phyloP scores from a whole-genome alignment of 108 stramenopile species.

The Cylindrotheca fusiformis region DNA sequence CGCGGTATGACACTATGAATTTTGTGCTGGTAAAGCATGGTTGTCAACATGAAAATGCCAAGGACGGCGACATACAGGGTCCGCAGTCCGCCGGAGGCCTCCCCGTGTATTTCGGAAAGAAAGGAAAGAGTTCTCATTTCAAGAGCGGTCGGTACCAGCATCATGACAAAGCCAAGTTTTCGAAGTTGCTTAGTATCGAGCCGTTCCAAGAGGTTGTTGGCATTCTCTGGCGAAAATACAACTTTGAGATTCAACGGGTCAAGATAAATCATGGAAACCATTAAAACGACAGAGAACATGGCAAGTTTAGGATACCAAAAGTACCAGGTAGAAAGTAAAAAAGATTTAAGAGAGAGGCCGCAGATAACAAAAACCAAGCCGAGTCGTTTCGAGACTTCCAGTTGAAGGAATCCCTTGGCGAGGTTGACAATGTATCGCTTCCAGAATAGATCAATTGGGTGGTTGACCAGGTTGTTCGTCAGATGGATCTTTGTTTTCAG shows the following conservation, averaged over 20 bases:
- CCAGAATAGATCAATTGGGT: slow-evolving; percentile 31
- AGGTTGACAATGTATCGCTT: slow-evolving; percentile 27
- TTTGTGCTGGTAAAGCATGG: slow-evolving; percentile 14
- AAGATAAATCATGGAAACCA: slow-evolving; percentile 20
- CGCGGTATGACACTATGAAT: slow-evolving; percentile 3
- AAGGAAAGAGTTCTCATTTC: slow-evolving; percentile 38
- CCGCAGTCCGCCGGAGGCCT: no score
- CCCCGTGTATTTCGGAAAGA: slow-evolving; percentile 24
- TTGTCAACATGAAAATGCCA: neutral
- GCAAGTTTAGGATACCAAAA: slow-evolving; percentile 23
- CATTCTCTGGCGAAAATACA: slow-evolving; percentile 9
- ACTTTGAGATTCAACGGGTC: slow-evolving; percentile 13
- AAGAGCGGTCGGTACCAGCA: slow-evolving; percentile 27
- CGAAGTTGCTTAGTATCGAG: slow-evolving; percentile 15
- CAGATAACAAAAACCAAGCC: slow-evolving; percentile 16
- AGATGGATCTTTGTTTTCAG: slow-evolving; percentile 19
- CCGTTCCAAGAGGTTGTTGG: slow-evolving; percentile 1
- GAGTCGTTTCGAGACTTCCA: slow-evolving; percentile 25
- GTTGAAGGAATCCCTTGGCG: slow-evolving; percentile 20
- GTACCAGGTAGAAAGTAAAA: slow-evolving; percentile 22
- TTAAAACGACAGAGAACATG: neutral
- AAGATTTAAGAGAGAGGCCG: slow-evolving; percentile 13
- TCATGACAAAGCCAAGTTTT: slow-evolving; percentile 15
- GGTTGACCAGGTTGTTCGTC: slow-evolving; percentile 26
- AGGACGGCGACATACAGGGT: slow-evolving; percentile 6